A percentile compares a stretch with the other conserved stretches of the same genome.
phyloP scores from a whole-genome alignment of 73 alveolate genomes.

The Uronychia binucleata region DNA sequence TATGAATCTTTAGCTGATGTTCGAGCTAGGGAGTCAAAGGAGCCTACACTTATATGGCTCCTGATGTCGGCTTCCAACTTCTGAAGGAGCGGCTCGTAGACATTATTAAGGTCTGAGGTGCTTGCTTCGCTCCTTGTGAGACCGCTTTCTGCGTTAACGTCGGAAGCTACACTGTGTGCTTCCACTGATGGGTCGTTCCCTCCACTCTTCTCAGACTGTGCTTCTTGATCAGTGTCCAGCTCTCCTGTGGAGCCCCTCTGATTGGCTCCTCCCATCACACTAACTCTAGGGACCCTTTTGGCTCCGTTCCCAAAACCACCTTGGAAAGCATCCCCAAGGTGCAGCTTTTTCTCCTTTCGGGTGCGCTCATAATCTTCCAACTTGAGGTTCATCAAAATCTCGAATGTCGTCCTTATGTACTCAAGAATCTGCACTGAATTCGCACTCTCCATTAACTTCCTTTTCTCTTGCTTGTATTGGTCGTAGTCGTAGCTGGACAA shows the following conservation, averaged over 20 bases:
- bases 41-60: background rate
- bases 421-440: slow-evolving; percentile 10
- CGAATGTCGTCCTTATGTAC: slow-evolving; percentile 39
- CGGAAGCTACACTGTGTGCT: background rate
- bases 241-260: background rate
- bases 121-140: background rate
- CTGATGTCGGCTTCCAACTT: background rate
- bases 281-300: background rate
- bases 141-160: background rate
- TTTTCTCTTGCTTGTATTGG: background rate
- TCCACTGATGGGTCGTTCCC: background rate
- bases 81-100: background rate
- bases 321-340: background rate
- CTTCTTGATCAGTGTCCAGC: background rate
- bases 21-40: background rate
- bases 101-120: background rate
- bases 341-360: background rate
- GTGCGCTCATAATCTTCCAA: slow-evolving; percentile 32
- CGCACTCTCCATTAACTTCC: background rate
- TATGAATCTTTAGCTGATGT: background rate
- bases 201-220: background rate
- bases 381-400: slow-evolving; percentile 45
- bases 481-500: background rate
- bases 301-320: background rate
- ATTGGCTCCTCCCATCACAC: too few relatives aligned